Percentiles rank a stretch among this genome's conserved stretches.
Evolutionary conservation across 352 stramenopile genomes (phyloP).

Genomic region (Phytophthora cajani): DNA sequence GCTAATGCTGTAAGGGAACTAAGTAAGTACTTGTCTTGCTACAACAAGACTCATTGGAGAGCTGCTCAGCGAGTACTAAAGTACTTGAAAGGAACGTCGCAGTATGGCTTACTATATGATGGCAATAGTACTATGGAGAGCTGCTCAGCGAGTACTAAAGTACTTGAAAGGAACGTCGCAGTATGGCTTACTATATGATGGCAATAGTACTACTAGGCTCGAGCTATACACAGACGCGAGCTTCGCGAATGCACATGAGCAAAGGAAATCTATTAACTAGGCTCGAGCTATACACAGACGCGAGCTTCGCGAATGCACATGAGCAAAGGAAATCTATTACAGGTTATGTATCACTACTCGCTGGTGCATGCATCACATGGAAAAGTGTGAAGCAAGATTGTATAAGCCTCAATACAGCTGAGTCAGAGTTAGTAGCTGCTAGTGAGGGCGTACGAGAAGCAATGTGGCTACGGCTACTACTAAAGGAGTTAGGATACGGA

Average conservation of each 20-base stretch:
- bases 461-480: constrained; percentile 5
- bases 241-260: no score
- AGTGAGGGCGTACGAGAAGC: constrained; percentile 10
- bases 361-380: constrained; percentile 21
- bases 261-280: no score
- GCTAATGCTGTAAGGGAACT: constrained; percentile 15
- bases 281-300: constrained; percentile 13
- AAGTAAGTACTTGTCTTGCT: constrained; percentile 22
- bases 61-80: not conserved
- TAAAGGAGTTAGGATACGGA: not conserved
- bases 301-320: constrained; percentile 19
- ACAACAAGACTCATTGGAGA: constrained; percentile 11
- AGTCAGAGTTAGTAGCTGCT: constrained; percentile 5
- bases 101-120: no score
- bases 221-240: no score
- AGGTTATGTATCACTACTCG: constrained; percentile 11
- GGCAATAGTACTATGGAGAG: no score
- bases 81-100: no score
- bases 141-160: no score
- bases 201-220: no score
- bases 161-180: no score
- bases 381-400: constrained; percentile 13
- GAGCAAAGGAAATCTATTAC: constrained; percentile 9
- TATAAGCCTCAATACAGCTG: constrained; percentile 13
- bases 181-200: no score